Conservation (phyloP, 2,329 filamentous ascomycete species). For the Sporothrix brunneoviolacea region DNA sequence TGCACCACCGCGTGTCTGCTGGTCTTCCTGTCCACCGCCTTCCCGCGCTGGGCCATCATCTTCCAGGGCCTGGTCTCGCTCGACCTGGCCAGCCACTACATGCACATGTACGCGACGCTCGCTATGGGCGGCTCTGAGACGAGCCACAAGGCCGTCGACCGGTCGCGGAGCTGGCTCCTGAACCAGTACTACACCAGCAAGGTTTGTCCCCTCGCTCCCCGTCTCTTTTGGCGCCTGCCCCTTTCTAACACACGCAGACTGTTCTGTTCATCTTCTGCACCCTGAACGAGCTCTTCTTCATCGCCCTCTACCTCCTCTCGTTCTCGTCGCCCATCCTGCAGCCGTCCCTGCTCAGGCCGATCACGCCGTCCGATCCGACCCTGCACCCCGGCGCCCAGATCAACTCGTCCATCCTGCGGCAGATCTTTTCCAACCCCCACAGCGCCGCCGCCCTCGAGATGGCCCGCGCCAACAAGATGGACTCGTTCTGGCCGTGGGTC, state of each 20-base stretch:
- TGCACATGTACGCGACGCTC: constrained; percentile 97
- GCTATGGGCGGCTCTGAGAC: constrained; percentile 74
- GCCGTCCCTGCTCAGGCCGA: constrained; percentile 67
- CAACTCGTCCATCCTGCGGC: constrained; percentile 60
- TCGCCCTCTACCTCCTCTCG: constrained; percentile 92
- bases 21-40: constrained; percentile 90
- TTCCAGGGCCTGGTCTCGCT: constrained; percentile 92
- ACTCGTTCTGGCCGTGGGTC: constrained; percentile 59
- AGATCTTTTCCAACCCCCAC: constrained; percentile 82
- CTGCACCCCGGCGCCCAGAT: constrained; percentile 63
- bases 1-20: constrained; percentile 94
- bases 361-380: constrained; percentile 43
- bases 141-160: constrained; percentile 91
- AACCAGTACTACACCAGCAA: constrained; percentile 97
- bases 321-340: constrained; percentile 89
- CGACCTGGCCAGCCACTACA: constrained; percentile 93
- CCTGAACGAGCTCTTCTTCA: constrained; percentile 95
- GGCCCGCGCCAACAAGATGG: constrained; percentile 86
- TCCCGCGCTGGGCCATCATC: constrained; percentile 85
- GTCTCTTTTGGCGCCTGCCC: not conserved
- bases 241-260: constrained; percentile 46
- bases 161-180: constrained; percentile 78
- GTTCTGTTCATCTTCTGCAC: constrained; percentile 88
- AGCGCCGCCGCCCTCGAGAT: constrained; percentile 88
- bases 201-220: constrained; percentile 40